A percentile compares a stretch with the other conserved stretches of the same genome.
phyloP scores from a whole-genome alignment of 1,284 basidiomycete species.

The Prillingera fragicola region DNA sequence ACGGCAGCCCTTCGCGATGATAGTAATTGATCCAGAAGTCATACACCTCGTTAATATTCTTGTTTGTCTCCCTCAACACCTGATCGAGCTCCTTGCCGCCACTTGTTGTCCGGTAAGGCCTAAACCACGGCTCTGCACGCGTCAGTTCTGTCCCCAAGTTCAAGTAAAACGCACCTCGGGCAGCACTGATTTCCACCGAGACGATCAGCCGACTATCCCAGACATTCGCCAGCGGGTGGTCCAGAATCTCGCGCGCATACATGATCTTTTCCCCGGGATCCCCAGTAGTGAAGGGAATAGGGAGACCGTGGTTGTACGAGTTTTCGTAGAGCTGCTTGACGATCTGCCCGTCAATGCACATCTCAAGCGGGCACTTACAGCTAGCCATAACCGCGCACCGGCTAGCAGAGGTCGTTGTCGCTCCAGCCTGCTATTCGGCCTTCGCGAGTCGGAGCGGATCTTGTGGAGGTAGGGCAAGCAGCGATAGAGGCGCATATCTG shows the following conservation, averaged over 20 bases:
- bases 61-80: conserved; percentile 4
- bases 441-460: conserved; percentile 4
- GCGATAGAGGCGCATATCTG: conserved; percentile 29
- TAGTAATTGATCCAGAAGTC: conserved; percentile 14
- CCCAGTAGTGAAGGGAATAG: conserved; percentile 8
- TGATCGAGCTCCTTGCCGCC: conserved; percentile 2
- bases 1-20: conserved; percentile 1
- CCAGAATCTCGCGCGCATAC: conserved; percentile 20
- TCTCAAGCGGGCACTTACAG: conserved; percentile 3
- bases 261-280: conserved; percentile 8
- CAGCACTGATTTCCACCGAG: conserved; percentile 22
- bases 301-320: conserved; percentile 24
- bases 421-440: neutral
- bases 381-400: conserved; percentile 28
- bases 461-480: conserved; percentile 23
- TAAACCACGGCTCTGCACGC: too few relatives aligned
- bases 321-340: conserved; percentile 16
- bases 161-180: conserved; percentile 3
- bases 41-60: neutral
- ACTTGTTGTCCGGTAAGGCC: too few relatives aligned
- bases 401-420: conserved; percentile 13
- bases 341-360: neutral
- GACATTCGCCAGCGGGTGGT: conserved; percentile 20
- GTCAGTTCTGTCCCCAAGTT: too few relatives aligned
- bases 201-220: conserved; percentile 25